Evolutionary conservation across 805 yeast species (phyloP).

Genomic region (Candida pini): DNA sequence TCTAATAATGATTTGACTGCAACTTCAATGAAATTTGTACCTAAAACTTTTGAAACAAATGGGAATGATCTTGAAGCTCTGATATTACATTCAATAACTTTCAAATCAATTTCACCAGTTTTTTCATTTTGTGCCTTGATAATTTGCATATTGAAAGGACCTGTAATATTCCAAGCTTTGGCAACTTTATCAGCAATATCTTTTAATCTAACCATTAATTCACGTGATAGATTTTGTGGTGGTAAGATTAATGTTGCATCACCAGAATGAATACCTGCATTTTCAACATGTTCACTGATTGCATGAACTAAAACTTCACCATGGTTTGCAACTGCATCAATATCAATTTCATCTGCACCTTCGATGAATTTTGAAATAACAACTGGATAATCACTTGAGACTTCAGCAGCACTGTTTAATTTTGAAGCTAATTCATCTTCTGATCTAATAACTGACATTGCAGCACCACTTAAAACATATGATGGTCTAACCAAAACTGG

Average conservation of each 20-base stretch:
- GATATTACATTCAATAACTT: slow-evolving; percentile 97
- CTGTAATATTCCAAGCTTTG: slow-evolving; percentile 89
- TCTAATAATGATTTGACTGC: slow-evolving; percentile 84
- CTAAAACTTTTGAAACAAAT: slow-evolving; percentile 94
- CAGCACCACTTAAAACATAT: slow-evolving; percentile 96
- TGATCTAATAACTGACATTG: slow-evolving; percentile 88
- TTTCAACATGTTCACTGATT: slow-evolving; percentile 95
- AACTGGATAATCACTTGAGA: slow-evolving; percentile 94
- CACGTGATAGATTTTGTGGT: slow-evolving; percentile 71
- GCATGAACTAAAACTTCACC: slow-evolving; percentile 92
- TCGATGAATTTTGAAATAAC: slow-evolving; percentile 94
- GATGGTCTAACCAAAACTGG: slow-evolving; percentile 98
- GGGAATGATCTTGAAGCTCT: slow-evolving; percentile 99
- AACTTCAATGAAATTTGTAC: slow-evolving; percentile 89
- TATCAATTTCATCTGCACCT: slow-evolving; percentile 95
- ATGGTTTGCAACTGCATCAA: slow-evolving; percentile 90
- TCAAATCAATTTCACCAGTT: slow-evolving; percentile 57
- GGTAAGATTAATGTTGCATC: slow-evolving; percentile 96
- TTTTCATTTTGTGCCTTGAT: slow-evolving; percentile 68
- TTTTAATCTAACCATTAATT: slow-evolving; percentile 66
- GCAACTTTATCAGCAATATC: slow-evolving; percentile 93
- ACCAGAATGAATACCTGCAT: slow-evolving; percentile 98
- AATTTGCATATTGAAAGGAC: slow-evolving; percentile 98
- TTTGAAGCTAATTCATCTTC: slow-evolving; percentile 77
- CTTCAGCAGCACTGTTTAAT: slow-evolving; percentile 82